phyloP scores from a whole-genome alignment of 2,329 filamentous ascomycete species.

The Apiospora aurea region DNA sequence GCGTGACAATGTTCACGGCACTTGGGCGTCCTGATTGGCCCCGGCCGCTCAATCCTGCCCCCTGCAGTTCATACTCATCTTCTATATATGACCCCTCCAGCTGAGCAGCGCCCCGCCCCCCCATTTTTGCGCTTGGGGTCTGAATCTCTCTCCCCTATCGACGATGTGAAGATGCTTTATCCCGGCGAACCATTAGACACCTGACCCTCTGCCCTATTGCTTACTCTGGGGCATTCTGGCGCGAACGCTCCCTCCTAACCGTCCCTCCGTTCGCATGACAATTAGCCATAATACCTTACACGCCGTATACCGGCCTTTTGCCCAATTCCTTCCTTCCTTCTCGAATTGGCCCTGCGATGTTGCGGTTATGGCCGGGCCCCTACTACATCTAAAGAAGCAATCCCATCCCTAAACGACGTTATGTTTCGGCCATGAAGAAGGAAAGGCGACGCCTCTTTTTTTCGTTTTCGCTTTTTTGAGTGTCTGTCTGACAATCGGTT shows the following conservation, averaged over 20 bases:
- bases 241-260: not conserved
- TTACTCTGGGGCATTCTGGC: constrained; percentile 7
- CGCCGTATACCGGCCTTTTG: constrained; percentile 12
- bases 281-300: constrained; percentile 1
- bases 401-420: not conserved
- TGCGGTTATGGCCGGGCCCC: not conserved
- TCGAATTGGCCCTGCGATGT: not conserved
- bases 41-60: not conserved
- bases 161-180: not conserved
- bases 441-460: not conserved
- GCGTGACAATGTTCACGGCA: not conserved
- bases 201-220: constrained; percentile 15
- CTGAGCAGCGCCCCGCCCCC: constrained; percentile 18
- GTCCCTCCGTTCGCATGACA: not conserved
- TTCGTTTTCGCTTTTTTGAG: not conserved
- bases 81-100: constrained; percentile 21
- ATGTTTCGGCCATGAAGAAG: not conserved
- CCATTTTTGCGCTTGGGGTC: constrained; percentile 12
- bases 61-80: constrained; percentile 13
- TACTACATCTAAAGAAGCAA: not conserved
- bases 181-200: constrained; percentile 13
- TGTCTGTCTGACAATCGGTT: not conserved
- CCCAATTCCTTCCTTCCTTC: constrained; percentile 1
- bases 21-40: not conserved
- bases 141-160: constrained; percentile 5